phyloP scores from a whole-genome alignment of 345 rosid genomes.

The Turritis glabra region DNA sequence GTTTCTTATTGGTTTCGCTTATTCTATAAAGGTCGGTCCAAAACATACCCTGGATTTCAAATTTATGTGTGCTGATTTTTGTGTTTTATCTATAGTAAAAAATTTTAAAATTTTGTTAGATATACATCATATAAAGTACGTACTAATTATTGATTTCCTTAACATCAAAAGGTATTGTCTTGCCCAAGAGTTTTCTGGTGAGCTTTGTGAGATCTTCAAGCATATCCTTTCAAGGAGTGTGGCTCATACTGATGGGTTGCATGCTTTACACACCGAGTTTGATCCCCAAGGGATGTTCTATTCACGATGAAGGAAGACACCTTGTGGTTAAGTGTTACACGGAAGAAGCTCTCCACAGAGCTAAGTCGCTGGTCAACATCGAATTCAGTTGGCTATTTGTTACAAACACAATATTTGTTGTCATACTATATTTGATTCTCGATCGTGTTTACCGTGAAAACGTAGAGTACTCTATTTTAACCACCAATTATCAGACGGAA shows the following conservation, averaged over 20 bases:
- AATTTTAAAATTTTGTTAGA: no score
- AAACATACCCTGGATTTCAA: no score
- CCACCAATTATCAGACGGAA: constrained; percentile 34
- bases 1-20: no score
- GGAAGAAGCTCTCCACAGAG: constrained; percentile 50
- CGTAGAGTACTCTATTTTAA: constrained; percentile 43
- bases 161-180: constrained; percentile 10
- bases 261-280: constrained; percentile 61
- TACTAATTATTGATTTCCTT: background rate
- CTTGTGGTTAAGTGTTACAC: constrained; percentile 51
- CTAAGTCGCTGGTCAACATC: constrained; percentile 65
- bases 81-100: no score
- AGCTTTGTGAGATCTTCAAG: constrained; percentile 63
- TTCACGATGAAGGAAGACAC: constrained; percentile 54
- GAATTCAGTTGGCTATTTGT: constrained; percentile 63
- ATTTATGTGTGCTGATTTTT: no score
- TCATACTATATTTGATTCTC: constrained; percentile 45
- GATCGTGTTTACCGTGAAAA: constrained; percentile 35
- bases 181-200: constrained; percentile 45
- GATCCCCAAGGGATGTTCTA: constrained; percentile 59
- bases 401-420: constrained; percentile 31
- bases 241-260: constrained; percentile 64
- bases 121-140: background rate
- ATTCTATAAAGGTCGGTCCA: no score
- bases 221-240: constrained; percentile 62